Conservation (phyloP, 139 green algal species). For the Raphidocelis subcapitata region DNA sequence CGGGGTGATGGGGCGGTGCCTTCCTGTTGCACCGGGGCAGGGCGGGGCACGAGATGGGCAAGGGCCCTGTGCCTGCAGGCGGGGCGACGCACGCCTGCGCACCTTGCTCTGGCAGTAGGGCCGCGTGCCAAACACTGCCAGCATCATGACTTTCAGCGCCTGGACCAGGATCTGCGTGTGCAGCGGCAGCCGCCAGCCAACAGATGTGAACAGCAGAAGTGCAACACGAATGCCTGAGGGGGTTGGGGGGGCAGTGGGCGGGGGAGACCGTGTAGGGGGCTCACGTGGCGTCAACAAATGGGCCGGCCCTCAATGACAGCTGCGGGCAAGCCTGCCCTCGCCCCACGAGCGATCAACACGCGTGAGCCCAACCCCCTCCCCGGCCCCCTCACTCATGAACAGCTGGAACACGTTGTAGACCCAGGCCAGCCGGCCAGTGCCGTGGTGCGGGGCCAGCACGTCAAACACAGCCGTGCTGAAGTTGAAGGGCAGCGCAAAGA, state of each 20-base stretch:
- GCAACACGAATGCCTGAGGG: conserved; percentile 12
- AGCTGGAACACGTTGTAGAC: conserved; percentile 9
- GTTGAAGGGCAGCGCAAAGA: conserved; percentile 18
- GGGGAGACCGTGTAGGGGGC: background rate
- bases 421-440: background rate
- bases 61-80: too few relatives aligned
- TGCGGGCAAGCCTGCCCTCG: too few relatives aligned
- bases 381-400: conserved; percentile 14
- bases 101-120: conserved; percentile 18
- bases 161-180: conserved; percentile 10
- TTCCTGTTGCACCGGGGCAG: too few relatives aligned
- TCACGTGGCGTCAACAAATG: background rate
- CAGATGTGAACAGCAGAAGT: conserved; percentile 11
- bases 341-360: background rate
- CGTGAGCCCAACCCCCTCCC: background rate
- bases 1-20: too few relatives aligned
- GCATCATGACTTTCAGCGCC: background rate
- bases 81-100: too few relatives aligned
- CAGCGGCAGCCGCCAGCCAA: conserved; percentile 13
- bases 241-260: background rate
- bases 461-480: conserved; percentile 10
- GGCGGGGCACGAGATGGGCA: too few relatives aligned
- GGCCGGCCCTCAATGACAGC: too few relatives aligned
- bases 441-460: background rate
- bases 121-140: background rate